Evolutionary conservation across 495 filamentous ascomycete genomes (phyloP).

Genomic region (Neurospora tetrasperma): DNA sequence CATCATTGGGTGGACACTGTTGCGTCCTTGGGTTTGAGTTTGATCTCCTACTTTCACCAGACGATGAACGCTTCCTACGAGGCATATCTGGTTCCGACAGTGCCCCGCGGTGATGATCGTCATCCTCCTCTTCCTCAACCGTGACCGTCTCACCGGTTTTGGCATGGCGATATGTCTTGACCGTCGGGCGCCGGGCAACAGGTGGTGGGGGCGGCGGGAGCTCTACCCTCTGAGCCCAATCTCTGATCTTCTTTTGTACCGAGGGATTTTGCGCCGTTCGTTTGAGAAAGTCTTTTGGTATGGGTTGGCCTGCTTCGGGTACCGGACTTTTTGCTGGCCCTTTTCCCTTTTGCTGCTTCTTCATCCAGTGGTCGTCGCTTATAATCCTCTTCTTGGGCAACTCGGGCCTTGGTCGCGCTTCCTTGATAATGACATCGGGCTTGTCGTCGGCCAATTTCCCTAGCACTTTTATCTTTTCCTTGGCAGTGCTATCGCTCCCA

Average conservation of each 20-base stretch:
- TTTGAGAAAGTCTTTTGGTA: conserved; percentile 43
- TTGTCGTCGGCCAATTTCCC: conserved; percentile 13
- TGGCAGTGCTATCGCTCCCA: conserved; percentile 16
- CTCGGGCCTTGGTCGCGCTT: conserved; percentile 14
- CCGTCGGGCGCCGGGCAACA: not conserved
- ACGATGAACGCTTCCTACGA: not conserved
- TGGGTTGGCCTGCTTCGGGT: conserved; percentile 20
- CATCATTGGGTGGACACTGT: conserved; percentile 20
- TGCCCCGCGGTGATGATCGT: conserved; percentile 7
- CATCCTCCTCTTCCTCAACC: conserved; percentile 15
- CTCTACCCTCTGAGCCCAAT: conserved; percentile 41
- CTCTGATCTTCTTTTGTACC: conserved; percentile 39
- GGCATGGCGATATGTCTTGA: conserved; percentile 18
- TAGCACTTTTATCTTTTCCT: conserved; percentile 20
- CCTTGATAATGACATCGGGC: not conserved
- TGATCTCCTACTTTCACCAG: not conserved
- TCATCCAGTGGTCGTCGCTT: conserved; percentile 72
- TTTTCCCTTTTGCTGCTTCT: conserved; percentile 35
- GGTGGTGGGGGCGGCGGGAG: conserved; percentile 18
- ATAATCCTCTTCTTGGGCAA: conserved; percentile 66
- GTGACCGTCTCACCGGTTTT: conserved; percentile 21
- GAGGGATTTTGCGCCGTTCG: conserved; percentile 39
- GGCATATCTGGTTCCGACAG: conserved; percentile 4
- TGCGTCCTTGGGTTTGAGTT: conserved; percentile 12
- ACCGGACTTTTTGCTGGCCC: conserved; percentile 25